phyloP scores from a whole-genome alignment of 73 alveolate genomes.

The Paramecium pentaurelia region DNA sequence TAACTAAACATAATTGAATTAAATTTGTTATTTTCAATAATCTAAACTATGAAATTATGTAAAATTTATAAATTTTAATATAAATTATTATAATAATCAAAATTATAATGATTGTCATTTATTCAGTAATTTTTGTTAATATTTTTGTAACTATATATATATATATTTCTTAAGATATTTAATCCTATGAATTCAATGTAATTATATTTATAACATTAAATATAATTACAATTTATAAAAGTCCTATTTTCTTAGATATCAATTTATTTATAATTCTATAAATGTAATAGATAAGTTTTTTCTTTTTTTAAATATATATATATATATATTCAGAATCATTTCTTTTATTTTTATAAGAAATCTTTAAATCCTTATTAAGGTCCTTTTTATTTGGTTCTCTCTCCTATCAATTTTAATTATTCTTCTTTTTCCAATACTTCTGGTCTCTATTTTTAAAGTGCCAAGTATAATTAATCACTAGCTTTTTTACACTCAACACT shows the following conservation, averaged over 20 bases:
- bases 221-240: too few relatives aligned
- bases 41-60: too few relatives aligned
- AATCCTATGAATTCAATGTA: too few relatives aligned
- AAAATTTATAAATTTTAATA: too few relatives aligned
- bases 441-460: not conserved
- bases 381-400: not conserved
- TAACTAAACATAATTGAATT: not conserved
- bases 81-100: too few relatives aligned
- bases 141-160: too few relatives aligned
- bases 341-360: not conserved
- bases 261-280: not conserved
- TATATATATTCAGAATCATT: not conserved
- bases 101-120: too few relatives aligned
- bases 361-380: not conserved
- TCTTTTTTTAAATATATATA: not conserved
- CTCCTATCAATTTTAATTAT: not conserved
- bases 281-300: not conserved
- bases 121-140: too few relatives aligned
- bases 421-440: not conserved
- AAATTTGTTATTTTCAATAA: not conserved
- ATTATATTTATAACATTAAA: too few relatives aligned
- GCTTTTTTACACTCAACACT: slow-evolving; percentile 37
- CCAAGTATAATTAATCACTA: not conserved
- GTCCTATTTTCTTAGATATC: too few relatives aligned
- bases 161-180: too few relatives aligned